Conservation (phyloP, 768 basidiomycete genomes). For the Tulasnella calospora region DNA sequence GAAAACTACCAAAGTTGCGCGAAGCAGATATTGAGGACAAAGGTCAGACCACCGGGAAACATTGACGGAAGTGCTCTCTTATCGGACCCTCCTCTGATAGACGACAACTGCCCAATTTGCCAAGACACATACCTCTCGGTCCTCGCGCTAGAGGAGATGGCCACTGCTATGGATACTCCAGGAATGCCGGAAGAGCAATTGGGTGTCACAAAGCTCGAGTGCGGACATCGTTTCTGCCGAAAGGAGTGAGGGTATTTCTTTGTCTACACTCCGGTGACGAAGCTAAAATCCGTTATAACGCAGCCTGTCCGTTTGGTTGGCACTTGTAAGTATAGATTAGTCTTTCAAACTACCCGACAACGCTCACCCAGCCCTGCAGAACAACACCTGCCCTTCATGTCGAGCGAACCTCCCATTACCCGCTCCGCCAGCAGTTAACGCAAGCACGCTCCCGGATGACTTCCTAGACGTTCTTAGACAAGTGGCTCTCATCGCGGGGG, state of each 20-base stretch:
- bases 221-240: conserved; percentile 64
- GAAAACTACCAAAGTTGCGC: conserved; percentile 2
- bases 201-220: conserved; percentile 65
- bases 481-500: conserved; percentile 8
- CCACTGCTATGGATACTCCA: conserved; percentile 71
- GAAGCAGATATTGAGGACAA: conserved; percentile 27
- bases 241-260: conserved; percentile 55
- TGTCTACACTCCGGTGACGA: conserved; percentile 16
- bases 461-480: conserved; percentile 26
- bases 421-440: background rate
- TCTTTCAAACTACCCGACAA: background rate
- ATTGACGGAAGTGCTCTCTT: background rate
- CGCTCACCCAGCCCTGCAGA: background rate
- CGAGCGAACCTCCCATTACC: conserved; percentile 44
- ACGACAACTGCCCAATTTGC: conserved; percentile 72
- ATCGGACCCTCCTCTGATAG: conserved; percentile 37
- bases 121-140: conserved; percentile 62
- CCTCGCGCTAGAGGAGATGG: conserved; percentile 69
- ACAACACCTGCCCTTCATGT: conserved; percentile 61
- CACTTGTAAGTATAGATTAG: conserved; percentile 14
- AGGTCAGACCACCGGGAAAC: background rate
- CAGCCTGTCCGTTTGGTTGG: conserved; percentile 28
- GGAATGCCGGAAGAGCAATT: conserved; percentile 63
- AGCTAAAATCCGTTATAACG: background rate
- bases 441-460: conserved; percentile 28